Evolutionary conservation across 2,329 filamentous ascomycete genomes (phyloP).

Genomic region (Botryotinia calthae): DNA sequence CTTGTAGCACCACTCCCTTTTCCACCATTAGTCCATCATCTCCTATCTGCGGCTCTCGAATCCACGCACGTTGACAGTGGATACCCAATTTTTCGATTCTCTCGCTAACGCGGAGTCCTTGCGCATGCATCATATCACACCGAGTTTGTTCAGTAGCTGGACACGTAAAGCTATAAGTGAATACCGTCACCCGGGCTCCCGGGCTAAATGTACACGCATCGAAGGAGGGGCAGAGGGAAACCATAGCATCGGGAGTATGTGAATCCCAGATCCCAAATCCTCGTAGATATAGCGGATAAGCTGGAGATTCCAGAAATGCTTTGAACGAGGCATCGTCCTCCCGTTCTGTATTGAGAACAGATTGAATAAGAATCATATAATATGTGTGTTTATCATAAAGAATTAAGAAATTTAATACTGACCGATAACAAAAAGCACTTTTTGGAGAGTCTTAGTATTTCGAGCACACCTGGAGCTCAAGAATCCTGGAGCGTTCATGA

Average conservation of each 20-base stretch:
- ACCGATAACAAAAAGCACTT: neutral
- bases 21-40: neutral
- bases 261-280: neutral
- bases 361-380: neutral
- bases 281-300: neutral
- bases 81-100: neutral
- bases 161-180: fast-evolving
- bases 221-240: neutral
- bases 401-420: neutral
- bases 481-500: neutral
- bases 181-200: neutral
- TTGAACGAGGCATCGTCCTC: neutral
- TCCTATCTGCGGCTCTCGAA: neutral
- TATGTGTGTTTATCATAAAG: fast-evolving
- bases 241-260: neutral
- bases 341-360: neutral
- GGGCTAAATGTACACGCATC: neutral
- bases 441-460: neutral
- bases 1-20: neutral
- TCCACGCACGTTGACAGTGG: neutral
- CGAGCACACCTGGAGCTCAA: neutral
- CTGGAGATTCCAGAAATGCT: neutral
- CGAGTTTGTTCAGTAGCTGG: neutral
- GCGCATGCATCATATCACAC: fast-evolving
- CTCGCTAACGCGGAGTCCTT: neutral